Evolutionary conservation across 345 rosid species (phyloP), one percentile per base, ranked within the genome.

Genomic region (Corchorus olitorius): DNA sequence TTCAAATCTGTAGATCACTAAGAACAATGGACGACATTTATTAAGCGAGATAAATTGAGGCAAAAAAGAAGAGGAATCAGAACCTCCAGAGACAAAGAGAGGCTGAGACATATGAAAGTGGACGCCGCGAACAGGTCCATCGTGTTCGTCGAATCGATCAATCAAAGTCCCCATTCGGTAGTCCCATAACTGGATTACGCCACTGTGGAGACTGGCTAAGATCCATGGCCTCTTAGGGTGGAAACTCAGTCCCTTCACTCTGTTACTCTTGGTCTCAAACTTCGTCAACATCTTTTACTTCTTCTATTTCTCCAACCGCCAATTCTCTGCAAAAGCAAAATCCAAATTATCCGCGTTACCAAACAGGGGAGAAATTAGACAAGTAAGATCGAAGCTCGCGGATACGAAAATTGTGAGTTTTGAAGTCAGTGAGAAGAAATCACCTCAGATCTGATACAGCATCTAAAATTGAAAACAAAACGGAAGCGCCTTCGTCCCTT

Each of bases 111-210:
- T 83, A 83, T 96, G 99, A 83, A 96, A 96, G 82, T 96, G 97
- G 55, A 96, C 99, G 8, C 98, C 98, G 39, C 99, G 98, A 72
- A 96, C 99, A 17, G 98, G 99, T 41, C 99, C 99, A 55, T 96
- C 99, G 60, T 96, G 99, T 85, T 96, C 98, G 41, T 96, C 99
- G 60, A 96, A 94, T 55, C 97, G 76, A 77, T 94, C 99, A 52
- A 96, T 92, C 74, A 96, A 81, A 60, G 99, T 96, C 56, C 97
- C 98, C 97, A 94, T 94, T 6, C 99, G 93, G 71, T 96, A 96
- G 82, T 96, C 99, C 99, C 98, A 96, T 66, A 94, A 91, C 90
- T 96, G 98, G 89, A 96, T 93, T 84, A 94, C 98, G 37, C 99
- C 99, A 62, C 97, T 96, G 86, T 94, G 99, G 61, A 96, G 97